Conservation (phyloP, 140 eudicot genomes). For the Ambrosia hybrid region DNA sequence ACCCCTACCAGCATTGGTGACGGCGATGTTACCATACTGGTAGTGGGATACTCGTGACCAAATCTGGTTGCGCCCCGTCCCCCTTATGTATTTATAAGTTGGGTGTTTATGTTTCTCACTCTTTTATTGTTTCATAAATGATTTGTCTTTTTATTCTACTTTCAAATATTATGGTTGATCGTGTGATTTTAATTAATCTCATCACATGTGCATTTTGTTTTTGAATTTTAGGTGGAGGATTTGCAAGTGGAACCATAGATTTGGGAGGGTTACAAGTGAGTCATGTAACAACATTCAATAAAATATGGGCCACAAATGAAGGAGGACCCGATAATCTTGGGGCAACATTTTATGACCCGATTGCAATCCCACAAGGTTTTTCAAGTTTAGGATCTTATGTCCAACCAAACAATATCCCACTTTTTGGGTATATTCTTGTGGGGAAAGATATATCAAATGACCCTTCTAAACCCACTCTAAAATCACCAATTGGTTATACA, state of each 20-base stretch:
- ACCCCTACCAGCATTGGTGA: no score
- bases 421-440: slow-evolving; percentile 10
- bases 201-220: neutral
- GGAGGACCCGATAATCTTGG: slow-evolving; percentile 17
- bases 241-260: slow-evolving; percentile 9
- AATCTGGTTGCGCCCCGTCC: no score
- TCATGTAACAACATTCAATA: slow-evolving; percentile 10
- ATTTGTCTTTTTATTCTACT: neutral
- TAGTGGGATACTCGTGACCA: no score
- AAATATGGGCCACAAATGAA: slow-evolving; percentile 18
- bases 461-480: slow-evolving; percentile 6
- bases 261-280: slow-evolving; percentile 7
- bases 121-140: neutral
- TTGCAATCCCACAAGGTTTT: slow-evolving; percentile 22
- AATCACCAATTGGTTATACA: slow-evolving; percentile 20
- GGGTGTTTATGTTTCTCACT: neutral
- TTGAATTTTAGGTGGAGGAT: neutral
- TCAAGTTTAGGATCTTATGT: slow-evolving; percentile 22
- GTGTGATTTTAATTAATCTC: neutral
- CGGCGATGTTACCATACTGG: no score
- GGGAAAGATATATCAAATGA: slow-evolving; percentile 20
- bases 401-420: slow-evolving; percentile 11
- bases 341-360: slow-evolving; percentile 9
- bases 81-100: neutral
- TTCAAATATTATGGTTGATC: neutral